Base-by-base conservation (phyloP, 352 stramenopile species). In the Globisporangium uncinulatum region DNA sequence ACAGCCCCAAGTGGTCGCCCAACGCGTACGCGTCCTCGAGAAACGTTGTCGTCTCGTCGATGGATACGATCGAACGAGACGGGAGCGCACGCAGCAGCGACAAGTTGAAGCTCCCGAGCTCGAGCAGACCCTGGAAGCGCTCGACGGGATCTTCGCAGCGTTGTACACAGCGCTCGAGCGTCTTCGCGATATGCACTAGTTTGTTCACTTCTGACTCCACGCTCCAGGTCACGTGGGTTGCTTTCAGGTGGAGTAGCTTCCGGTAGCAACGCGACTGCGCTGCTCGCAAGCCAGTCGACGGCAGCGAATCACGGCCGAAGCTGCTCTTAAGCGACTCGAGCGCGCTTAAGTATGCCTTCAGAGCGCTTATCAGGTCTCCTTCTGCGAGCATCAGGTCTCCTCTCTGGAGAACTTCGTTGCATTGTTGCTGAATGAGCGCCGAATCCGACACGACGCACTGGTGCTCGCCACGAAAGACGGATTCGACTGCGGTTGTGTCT, bases 21-120 rank as follows among this genome's bases (percentile, higher is more conserved):
- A 71, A 58, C 21, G 54, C 41, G 57, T 71, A 76, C 3, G 75
- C 69, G 39, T 88, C 68, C 56, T 85, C 67, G 9, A 89, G 59
- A 9, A 78, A 50, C 6, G 53, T 24, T 24, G 66, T 15, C 4
- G 74, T 78, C 37, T 64, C 63, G 6, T 64, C 49, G 13, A 68
- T 41, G 13, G 61, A 74, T 19, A 71, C 59, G 59, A 87, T 79
- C n/a, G 62, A 63, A 41, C 65, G 67, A 37, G 59, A 51, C 31
- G 67, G 70, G 3, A 57, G 50, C 15, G 73, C 81, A 1, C 67
- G 73, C 11, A 89, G 56, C 19, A 89, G 51, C 17, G 41, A 56
- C 14, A 70, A 45, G 54, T 78, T 87, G 21, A 61, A 57, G 29
- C 59, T 51, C 6, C 73, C 78, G 14, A 91, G 56, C 56, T 76